These are phyloP conservation scores for Leccinum sublutescens DNA, from an alignment of 768 basidiomycete species.

Conservation along the genomic window DNA sequence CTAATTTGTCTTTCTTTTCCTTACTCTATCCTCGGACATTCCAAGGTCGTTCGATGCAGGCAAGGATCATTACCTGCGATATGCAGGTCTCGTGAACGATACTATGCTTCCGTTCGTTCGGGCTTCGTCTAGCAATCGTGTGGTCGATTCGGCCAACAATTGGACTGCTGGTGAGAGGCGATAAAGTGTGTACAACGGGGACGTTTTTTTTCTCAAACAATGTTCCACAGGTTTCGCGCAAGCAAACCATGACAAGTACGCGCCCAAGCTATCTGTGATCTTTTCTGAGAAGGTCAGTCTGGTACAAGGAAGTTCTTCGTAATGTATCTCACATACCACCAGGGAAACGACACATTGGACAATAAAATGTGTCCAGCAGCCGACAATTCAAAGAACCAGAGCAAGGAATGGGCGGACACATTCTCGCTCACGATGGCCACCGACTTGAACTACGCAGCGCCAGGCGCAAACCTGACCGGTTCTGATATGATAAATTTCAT, in stretches of 20 bases:
- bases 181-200: neutral
- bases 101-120: conserved; percentile 51
- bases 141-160: conserved; percentile 62
- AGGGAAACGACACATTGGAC: conserved; percentile 65
- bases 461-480: conserved; percentile 56
- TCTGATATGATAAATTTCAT: conserved; percentile 59
- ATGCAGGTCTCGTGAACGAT: conserved; percentile 43
- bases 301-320: neutral
- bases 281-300: conserved; percentile 50
- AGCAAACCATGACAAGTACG: conserved; percentile 44
- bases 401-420: conserved; percentile 46
- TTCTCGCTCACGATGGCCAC: conserved; percentile 54
- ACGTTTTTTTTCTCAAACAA: neutral
- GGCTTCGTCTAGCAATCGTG: conserved; percentile 47
- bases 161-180: conserved; percentile 55
- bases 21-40: neutral
- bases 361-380: conserved; percentile 60
- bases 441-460: conserved; percentile 57
- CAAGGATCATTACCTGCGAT: conserved; percentile 47
- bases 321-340: neutral
- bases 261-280: conserved; percentile 52
- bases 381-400: conserved; percentile 41
- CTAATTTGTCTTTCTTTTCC: neutral
- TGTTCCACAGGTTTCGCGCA: conserved; percentile 39
- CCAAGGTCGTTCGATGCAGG: conserved; percentile 52